phyloP scores from a whole-genome alignment of 2,329 filamentous ascomycete genomes.

The Talaromyces sp. region DNA sequence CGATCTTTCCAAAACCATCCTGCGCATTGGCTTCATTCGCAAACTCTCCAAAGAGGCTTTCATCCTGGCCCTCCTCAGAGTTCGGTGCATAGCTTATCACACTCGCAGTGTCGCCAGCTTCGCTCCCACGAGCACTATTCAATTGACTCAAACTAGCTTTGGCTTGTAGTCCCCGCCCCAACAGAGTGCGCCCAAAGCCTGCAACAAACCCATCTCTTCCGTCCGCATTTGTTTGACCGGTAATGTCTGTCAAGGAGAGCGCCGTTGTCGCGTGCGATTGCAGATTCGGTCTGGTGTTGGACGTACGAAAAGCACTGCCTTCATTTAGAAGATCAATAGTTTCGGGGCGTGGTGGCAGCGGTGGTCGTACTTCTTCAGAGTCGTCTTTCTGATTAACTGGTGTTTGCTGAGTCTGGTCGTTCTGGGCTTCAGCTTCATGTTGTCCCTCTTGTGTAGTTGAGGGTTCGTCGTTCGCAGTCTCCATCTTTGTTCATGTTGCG shows the following conservation, averaged over 20 bases:
- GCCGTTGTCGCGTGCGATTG: conserved; percentile 76
- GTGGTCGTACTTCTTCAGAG: conserved; percentile 39
- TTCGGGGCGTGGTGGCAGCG: conserved; percentile 46
- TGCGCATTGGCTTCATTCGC: conserved; percentile 43
- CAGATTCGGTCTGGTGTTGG: conserved; percentile 32
- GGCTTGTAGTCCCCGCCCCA: conserved; percentile 28
- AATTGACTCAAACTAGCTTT: conserved; percentile 41
- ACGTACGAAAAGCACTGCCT: conserved; percentile 29
- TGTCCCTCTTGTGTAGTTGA: conserved; percentile 15
- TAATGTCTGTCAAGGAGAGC: conserved; percentile 74
- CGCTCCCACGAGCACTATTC: conserved; percentile 48
- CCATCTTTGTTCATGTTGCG: conserved; percentile 17
- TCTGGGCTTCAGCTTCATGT: conserved; percentile 8
- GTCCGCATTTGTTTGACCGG: conserved; percentile 70
- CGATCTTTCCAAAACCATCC: conserved; percentile 37
- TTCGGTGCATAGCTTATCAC: conserved; percentile 51
- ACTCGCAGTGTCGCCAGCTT: conserved; percentile 50
- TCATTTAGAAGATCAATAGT: conserved; percentile 36
- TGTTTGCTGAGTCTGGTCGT: conserved; percentile 1
- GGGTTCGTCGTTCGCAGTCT: conserved; percentile 15
- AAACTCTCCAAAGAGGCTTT: conserved; percentile 75
- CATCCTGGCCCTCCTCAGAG: conserved; percentile 66
- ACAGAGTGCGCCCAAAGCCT: conserved; percentile 34
- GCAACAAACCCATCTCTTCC: conserved; percentile 61
- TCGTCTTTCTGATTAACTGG: conserved; percentile 23